Conservation (phyloP, 1,284 basidiomycete species). For the Tranzscheliella williamsii region DNA sequence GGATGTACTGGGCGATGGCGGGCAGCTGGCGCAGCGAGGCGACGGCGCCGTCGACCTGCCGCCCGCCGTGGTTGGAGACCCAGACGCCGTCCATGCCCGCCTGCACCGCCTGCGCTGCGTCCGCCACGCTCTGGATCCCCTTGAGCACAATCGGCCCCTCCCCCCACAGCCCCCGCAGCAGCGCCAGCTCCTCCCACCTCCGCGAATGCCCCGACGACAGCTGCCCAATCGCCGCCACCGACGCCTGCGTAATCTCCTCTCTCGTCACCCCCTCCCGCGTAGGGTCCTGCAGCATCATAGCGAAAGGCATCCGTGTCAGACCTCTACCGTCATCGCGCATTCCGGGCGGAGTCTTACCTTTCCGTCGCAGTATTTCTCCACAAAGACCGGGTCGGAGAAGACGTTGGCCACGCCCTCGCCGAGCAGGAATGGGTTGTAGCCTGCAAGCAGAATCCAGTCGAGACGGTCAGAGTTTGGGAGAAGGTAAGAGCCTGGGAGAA, state of each 20-base stretch:
- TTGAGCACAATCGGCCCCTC: conserved; percentile 53
- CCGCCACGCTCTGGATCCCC: conserved; percentile 46
- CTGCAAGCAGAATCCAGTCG: no score
- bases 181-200: conserved; percentile 48
- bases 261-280: conserved; percentile 26
- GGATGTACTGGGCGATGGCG: conserved; percentile 35
- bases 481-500: no score
- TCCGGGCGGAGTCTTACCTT: no score
- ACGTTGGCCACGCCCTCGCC: conserved; percentile 62
- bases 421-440: conserved; percentile 70
- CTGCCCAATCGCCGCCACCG: conserved; percentile 40
- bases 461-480: no score
- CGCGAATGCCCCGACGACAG: conserved; percentile 46
- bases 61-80: conserved; percentile 57
- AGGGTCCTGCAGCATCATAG: conserved; percentile 19
- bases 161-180: conserved; percentile 48
- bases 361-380: conserved; percentile 46
- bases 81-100: conserved; percentile 53
- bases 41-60: conserved; percentile 55
- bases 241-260: conserved; percentile 46
- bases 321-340: no score
- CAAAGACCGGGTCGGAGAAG: conserved; percentile 54
- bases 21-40: conserved; percentile 41
- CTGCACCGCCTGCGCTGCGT: conserved; percentile 48
- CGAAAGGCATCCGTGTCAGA: no score